Percentiles rank a stretch among this genome's conserved stretches.
Evolutionary conservation across 1,139 yeast genomes (phyloP).

Genomic region (Protomyces inundatus): DNA sequence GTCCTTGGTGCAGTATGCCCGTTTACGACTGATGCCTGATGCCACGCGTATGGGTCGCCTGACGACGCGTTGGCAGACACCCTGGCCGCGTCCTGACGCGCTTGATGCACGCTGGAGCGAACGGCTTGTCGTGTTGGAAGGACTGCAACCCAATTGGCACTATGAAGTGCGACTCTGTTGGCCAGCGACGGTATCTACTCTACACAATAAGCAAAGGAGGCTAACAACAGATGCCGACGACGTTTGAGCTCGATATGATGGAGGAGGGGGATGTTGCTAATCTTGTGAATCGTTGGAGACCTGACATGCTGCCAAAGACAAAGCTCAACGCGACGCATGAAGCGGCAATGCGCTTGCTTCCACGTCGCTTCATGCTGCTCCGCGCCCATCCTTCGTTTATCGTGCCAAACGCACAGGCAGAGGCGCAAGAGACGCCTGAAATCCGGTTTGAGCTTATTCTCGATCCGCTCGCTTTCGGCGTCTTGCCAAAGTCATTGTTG

Average conservation of each 20-base stretch:
- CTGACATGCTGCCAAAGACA: no score
- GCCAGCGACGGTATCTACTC: constrained; percentile 14
- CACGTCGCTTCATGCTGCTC: constrained; percentile 8
- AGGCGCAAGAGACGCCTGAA: no score
- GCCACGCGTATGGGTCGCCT: constrained; percentile 3
- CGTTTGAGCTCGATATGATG: not conserved
- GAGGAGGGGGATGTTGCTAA: not conserved
- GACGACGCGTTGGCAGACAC: not conserved
- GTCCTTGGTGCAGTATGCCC: not conserved
- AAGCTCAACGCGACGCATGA: no score
- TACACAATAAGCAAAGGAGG: not conserved
- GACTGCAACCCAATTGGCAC: not conserved
- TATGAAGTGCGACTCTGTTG: constrained; percentile 19
- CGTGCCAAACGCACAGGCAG: not conserved
- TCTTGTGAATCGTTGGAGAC: no score
- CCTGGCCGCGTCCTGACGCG: no score
- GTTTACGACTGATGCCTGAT: not conserved
- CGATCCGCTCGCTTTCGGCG: constrained; percentile 14
- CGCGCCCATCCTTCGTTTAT: constrained; percentile 10
- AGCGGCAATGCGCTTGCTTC: no score
- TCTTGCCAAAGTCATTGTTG: constrained; percentile 1
- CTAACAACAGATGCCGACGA: constrained; percentile 11
- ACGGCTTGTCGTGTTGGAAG: not conserved
- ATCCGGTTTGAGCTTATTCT: constrained; percentile 1
- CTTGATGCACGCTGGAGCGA: not conserved